These are phyloP conservation scores for Hanseniaspora mollemarum DNA, from an alignment of 805 yeast genomes.

Conservation along the genomic window DNA sequence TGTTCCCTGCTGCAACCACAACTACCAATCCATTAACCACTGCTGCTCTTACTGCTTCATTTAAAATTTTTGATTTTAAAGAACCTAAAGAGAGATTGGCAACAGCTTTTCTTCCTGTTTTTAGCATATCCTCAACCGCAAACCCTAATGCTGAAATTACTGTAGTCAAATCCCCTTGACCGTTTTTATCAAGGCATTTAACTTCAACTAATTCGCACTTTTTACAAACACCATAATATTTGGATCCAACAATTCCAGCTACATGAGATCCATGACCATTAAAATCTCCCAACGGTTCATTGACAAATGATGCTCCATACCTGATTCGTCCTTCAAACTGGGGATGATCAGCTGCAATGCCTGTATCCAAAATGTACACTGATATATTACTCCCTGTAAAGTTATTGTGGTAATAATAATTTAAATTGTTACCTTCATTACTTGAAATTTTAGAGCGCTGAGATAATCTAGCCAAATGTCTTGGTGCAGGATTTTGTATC, in stretches of 20 bases:
- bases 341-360: slow-evolving; percentile 51
- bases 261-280: slow-evolving; percentile 93
- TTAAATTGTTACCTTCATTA: slow-evolving; percentile 22
- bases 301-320: slow-evolving; percentile 51
- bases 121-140: slow-evolving; percentile 47
- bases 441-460: slow-evolving; percentile 34
- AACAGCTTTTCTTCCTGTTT: slow-evolving; percentile 37
- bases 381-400: slow-evolving; percentile 48
- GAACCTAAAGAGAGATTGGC: slow-evolving; percentile 80
- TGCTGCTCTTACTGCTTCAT: slow-evolving; percentile 69
- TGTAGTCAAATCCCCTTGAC: slow-evolving; percentile 59
- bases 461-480: slow-evolving; percentile 58
- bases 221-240: slow-evolving; percentile 74
- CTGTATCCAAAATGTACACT: slow-evolving; percentile 78
- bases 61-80: slow-evolving; percentile 49
- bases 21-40: slow-evolving; percentile 56
- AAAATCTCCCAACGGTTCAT: slow-evolving; percentile 52
- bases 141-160: slow-evolving; percentile 58
- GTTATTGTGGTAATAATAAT: slow-evolving; percentile 40
- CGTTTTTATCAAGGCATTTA: slow-evolving; percentile 56
- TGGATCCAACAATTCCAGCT: slow-evolving; percentile 77
- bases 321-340: slow-evolving; percentile 53
- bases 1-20: slow-evolving; percentile 82
- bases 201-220: slow-evolving; percentile 53
- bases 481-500: slow-evolving; percentile 41